Conservation (phyloP, 768 basidiomycete species). For the Leccinum uliginosum region DNA sequence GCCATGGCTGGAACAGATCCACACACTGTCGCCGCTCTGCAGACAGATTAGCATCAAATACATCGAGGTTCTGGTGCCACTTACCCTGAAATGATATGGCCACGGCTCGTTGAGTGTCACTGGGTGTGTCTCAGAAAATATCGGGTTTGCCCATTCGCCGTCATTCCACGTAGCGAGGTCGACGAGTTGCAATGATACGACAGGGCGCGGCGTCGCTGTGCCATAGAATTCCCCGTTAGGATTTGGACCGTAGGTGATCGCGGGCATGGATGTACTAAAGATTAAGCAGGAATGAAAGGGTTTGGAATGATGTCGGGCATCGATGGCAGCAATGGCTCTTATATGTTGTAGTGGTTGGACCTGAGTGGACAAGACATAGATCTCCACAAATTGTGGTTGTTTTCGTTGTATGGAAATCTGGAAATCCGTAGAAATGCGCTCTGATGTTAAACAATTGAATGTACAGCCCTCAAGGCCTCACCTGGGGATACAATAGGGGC, state of each 20-base stretch:
- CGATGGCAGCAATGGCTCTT: slow-evolving; percentile 14
- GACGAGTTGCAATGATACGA: slow-evolving; percentile 14
- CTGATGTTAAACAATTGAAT: slow-evolving; percentile 10
- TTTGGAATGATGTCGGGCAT: background rate
- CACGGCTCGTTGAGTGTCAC: slow-evolving; percentile 42
- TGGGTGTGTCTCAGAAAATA: slow-evolving; percentile 29
- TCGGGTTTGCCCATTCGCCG: slow-evolving; percentile 12
- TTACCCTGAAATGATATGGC: slow-evolving; percentile 47
- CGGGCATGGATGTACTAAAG: slow-evolving; percentile 1
- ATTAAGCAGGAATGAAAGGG: background rate
- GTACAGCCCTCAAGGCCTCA: too few species aligned
- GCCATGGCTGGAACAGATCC: slow-evolving; percentile 47
- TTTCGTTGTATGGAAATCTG: slow-evolving; percentile 13
- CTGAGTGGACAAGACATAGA: slow-evolving; percentile 11
- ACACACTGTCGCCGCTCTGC: slow-evolving; percentile 44
- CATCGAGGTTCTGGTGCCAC: background rate
- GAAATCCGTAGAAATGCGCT: slow-evolving; percentile 4
- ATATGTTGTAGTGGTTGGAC: slow-evolving; percentile 4
- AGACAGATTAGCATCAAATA: background rate
- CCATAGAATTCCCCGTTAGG: background rate
- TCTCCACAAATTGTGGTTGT: slow-evolving; percentile 7
- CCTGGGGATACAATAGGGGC: slow-evolving; percentile 1
- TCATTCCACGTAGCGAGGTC: slow-evolving; percentile 28
- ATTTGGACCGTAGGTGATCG: background rate
- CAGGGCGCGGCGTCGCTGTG: background rate